Percentiles rank a stretch among this genome's conserved stretches.
These are phyloP conservation scores for Pythium scleroteichum DNA, from an alignment of 352 stramenopile genomes.

Conservation along the genomic window DNA sequence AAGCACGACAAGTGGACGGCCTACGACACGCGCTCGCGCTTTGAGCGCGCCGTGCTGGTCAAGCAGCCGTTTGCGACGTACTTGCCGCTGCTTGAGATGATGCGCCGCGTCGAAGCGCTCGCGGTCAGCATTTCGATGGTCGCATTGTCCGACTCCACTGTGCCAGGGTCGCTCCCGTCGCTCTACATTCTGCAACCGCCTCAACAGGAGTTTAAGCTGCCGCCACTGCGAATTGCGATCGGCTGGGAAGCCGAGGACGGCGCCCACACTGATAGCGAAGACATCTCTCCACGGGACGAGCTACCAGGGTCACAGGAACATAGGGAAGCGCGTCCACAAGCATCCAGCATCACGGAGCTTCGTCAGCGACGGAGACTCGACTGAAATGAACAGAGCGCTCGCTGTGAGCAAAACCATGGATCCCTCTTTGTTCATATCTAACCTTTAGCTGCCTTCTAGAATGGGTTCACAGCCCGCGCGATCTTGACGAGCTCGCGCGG, in stretches of 20 bases:
- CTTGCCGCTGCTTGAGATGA: conserved; percentile 15
- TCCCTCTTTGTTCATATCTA: no score
- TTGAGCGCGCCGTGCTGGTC: conserved; percentile 19
- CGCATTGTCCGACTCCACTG: background rate
- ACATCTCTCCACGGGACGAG: background rate
- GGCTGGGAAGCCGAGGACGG: background rate
- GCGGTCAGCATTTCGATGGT: conserved; percentile 6
- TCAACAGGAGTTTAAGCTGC: conserved; percentile 1
- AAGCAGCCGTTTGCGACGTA: conserved; percentile 21
- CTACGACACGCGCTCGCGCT: conserved; percentile 10
- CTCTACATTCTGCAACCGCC: background rate
- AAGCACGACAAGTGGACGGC: conserved; percentile 24
- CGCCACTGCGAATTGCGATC: background rate
- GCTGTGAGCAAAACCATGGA: no score
- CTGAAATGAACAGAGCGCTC: background rate
- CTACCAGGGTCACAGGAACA: background rate
- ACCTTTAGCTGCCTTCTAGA: conserved; percentile 27
- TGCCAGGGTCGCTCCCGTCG: background rate
- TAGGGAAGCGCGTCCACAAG: background rate
- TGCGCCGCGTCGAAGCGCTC: conserved; percentile 13
- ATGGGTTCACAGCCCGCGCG: conserved; percentile 62
- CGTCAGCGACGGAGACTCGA: conserved; percentile 4
- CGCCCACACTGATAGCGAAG: background rate
- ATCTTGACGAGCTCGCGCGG: conserved; percentile 46
- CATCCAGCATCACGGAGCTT: background rate